phyloP scores from a whole-genome alignment of 345 rosid species.

The Rhodamnia rubescens region DNA sequence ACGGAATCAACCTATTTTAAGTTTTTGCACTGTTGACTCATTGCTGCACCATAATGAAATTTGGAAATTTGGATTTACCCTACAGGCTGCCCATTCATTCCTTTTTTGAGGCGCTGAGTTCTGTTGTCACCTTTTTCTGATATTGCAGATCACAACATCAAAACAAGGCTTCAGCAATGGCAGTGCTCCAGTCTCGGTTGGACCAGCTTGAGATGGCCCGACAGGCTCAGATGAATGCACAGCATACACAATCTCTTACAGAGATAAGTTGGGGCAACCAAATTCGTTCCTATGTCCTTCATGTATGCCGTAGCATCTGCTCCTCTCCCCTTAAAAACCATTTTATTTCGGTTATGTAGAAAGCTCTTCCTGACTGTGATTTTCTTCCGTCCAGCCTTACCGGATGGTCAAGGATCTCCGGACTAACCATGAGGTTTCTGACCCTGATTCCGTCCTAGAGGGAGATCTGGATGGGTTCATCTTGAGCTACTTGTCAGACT shows the following conservation, averaged over 20 bases:
- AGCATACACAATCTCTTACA: slow-evolving; percentile 86
- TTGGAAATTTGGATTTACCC: neutral
- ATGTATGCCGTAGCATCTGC: slow-evolving; percentile 33
- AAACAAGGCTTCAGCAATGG: slow-evolving; percentile 95
- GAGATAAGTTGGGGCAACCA: slow-evolving; percentile 96
- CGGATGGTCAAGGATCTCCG: slow-evolving; percentile 92
- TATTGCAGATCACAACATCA: slow-evolving; percentile 63
- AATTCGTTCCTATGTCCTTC: slow-evolving; percentile 82
- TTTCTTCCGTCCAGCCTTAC: slow-evolving; percentile 49
- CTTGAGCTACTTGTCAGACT: slow-evolving; percentile 69
- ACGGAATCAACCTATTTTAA: neutral
- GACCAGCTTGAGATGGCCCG: slow-evolving; percentile 89
- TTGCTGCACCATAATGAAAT: neutral
- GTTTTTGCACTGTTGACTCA: neutral
- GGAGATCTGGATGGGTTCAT: slow-evolving; percentile 86
- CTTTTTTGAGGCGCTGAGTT: neutral
- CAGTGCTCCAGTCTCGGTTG: slow-evolving; percentile 83
- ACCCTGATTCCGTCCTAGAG: slow-evolving; percentile 84
- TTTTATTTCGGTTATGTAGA: neutral
- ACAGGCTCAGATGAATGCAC: slow-evolving; percentile 79
- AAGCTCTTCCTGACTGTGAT: neutral
- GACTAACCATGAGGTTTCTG: slow-evolving; percentile 79
- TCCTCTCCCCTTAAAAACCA: neutral
- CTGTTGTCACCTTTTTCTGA: neutral
- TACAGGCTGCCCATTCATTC: neutral